These are phyloP conservation scores for Chlamydomonas reinhardtii DNA, from an alignment of 163 green algal genomes.

Conservation along the genomic window DNA sequence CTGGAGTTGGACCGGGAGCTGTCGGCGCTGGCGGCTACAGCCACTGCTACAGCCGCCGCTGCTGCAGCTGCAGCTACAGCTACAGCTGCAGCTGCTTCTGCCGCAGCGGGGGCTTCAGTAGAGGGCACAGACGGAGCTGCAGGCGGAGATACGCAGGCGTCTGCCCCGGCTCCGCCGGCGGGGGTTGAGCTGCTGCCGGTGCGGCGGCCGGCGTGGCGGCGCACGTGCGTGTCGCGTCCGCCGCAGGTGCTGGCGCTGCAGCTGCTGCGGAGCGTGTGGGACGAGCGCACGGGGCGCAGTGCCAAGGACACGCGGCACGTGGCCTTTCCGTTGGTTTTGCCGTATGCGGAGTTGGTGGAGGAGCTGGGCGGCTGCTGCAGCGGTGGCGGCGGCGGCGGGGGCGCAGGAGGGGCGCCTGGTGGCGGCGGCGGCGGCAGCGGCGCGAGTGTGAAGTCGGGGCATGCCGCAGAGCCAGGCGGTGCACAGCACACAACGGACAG, in stretches of 20 bases:
- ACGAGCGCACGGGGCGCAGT: not conserved
- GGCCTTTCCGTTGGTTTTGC: conserved; percentile 14
- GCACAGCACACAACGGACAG: no score
- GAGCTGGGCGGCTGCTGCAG: not conserved
- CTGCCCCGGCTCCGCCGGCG: no score
- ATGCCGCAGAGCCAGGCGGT: no score
- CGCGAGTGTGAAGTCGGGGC: not conserved
- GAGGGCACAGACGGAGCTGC: no score
- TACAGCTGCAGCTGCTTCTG: not conserved
- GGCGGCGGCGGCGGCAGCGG: not conserved
- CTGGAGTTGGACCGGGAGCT: conserved; percentile 17
- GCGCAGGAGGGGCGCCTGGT: no score
- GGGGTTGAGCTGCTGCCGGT: not conserved
- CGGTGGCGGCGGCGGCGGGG: not conserved
- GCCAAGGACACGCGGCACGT: conserved; percentile 19
- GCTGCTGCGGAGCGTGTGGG: conserved; percentile 15
- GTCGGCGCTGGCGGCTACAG: not conserved
- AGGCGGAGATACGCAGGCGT: no score
- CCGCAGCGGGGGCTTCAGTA: not conserved
- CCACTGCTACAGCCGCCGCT: not conserved
- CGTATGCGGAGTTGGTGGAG: not conserved
- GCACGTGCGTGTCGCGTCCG: not conserved
- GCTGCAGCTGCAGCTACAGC: not conserved
- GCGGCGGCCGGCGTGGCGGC: not conserved
- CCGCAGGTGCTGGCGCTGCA: conserved; percentile 31